Evolutionary conservation across 148 eudicot species (phyloP), one percentile per base, ranked within the genome.

Genomic region (Heliosperma pusillum): DNA sequence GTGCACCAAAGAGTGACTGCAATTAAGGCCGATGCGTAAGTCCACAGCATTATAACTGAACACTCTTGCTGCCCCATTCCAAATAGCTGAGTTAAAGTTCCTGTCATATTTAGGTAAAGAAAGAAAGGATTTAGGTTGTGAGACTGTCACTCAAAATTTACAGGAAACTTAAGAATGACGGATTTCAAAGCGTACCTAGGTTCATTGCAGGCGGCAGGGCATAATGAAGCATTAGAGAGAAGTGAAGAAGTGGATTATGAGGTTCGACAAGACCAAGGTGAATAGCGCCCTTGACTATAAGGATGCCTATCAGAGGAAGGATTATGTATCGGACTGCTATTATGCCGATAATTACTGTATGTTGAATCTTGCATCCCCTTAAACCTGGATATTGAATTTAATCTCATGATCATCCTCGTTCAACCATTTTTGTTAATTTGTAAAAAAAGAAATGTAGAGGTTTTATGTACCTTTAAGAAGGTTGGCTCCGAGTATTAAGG

Each of bases 201-300:
- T 86, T 89, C 88, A 91, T 86, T 53, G 98, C 98, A 21, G 98
- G 97, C 64, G 98, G 98, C 60, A 95, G 79, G 9, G 93, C 89
- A 79, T 77, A 87, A 50, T 92, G 98, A 74, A 95, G 88, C 81
- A 95, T 61, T 72, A 95, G 96, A 74, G 87, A 85, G 72, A 92
- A 95, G 61, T 85, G 86, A 75, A 90, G 87, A 61, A 95, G 73
- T 12, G 93, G 91, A 85, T 95, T 84, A 69, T 67, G 69, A 11
- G 77, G 21, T 3, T 64, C 83, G 76, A 90, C 87, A 22, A 89
- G 78, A 36, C 93, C 92, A 57, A 83, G 72, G 17, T 47, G 78
- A 17, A 89, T 21, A 26, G 92, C 97, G 2, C 88, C 89, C 59
- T 77, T 87, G 16, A 90, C 88, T 8, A 93, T 58, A 12, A 70